These are phyloP conservation scores for Marchantia paleacea DNA, from an alignment of 225 moss, liverwort and hornwort genomes.

Conservation along the genomic window DNA sequence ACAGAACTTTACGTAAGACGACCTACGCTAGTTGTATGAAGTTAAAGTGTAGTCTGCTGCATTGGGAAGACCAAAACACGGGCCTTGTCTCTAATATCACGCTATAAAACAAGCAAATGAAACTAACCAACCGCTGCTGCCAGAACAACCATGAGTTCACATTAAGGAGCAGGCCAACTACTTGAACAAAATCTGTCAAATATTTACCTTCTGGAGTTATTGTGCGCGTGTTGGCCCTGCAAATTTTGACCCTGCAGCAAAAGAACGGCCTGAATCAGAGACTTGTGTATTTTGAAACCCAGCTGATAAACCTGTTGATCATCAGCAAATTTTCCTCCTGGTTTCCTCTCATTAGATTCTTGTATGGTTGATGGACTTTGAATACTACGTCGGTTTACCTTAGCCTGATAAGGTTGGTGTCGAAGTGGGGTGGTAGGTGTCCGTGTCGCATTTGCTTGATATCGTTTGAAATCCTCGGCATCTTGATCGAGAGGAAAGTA, in stretches of 20 bases:
- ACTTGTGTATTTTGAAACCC: not conserved
- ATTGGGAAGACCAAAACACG: too few relatives aligned
- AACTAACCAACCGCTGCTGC: too few relatives aligned
- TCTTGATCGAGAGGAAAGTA: conserved; percentile 78
- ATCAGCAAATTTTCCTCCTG: too few relatives aligned
- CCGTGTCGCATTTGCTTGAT: conserved; percentile 21
- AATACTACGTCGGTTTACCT: not conserved
- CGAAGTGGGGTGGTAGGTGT: conserved; percentile 6
- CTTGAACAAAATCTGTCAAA: not conserved
- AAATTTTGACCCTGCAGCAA: not conserved
- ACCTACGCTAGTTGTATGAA: not conserved
- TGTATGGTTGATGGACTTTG: not conserved
- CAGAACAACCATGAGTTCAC: not conserved
- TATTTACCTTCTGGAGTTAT: conserved; percentile 4
- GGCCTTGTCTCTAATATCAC: too few relatives aligned
- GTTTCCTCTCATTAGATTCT: not conserved
- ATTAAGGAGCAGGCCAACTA: not conserved
- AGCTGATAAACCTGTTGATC: not conserved
- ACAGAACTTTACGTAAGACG: not conserved
- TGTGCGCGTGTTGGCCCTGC: not conserved
- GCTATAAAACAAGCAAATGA: too few relatives aligned
- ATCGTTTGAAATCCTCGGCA: conserved; percentile 64
- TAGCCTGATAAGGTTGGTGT: not conserved
- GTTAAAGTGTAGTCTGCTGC: too few relatives aligned
- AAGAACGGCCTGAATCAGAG: not conserved